Conservation (phyloP, 805 yeast genomes). For the Dipodascopsis tothii region DNA sequence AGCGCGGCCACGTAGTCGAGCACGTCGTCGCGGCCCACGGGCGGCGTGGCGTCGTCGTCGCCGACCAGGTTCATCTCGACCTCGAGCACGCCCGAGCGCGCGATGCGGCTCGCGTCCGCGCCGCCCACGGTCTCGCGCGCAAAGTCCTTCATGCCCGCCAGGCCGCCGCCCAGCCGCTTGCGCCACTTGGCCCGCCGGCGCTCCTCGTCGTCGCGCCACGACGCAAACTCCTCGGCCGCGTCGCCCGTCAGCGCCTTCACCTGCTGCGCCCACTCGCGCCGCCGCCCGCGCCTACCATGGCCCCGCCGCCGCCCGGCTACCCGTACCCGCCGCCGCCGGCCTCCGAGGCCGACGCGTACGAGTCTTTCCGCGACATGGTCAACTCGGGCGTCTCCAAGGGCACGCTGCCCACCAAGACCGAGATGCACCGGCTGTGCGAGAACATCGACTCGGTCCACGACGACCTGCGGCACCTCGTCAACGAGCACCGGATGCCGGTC, state of each 20-base stretch:
- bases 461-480: not conserved
- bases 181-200: constrained; percentile 55
- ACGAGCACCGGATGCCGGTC: not conserved
- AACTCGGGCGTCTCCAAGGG: too few relatives aligned
- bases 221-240: constrained; percentile 48
- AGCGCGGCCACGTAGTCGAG: constrained; percentile 24
- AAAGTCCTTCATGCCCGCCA: constrained; percentile 1
- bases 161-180: constrained; percentile 44
- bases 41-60: constrained; percentile 4
- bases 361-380: too few relatives aligned
- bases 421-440: not conserved
- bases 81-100: constrained; percentile 18
- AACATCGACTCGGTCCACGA: not conserved
- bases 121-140: not conserved
- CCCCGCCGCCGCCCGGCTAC: too few relatives aligned
- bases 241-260: constrained; percentile 22
- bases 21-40: constrained; percentile 17
- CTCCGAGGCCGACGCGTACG: too few relatives aligned
- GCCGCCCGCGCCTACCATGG: too few relatives aligned
- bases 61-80: constrained; percentile 21
- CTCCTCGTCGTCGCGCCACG: constrained; percentile 50
- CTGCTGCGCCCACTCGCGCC: constrained; percentile 28
- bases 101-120: constrained; percentile 8
- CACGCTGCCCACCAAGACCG: too few relatives aligned
- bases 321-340: too few relatives aligned